Evolutionary conservation across 768 basidiomycete species (phyloP), one percentile per base, ranked within the genome.

Genomic region (Phaffia tasmanica): DNA sequence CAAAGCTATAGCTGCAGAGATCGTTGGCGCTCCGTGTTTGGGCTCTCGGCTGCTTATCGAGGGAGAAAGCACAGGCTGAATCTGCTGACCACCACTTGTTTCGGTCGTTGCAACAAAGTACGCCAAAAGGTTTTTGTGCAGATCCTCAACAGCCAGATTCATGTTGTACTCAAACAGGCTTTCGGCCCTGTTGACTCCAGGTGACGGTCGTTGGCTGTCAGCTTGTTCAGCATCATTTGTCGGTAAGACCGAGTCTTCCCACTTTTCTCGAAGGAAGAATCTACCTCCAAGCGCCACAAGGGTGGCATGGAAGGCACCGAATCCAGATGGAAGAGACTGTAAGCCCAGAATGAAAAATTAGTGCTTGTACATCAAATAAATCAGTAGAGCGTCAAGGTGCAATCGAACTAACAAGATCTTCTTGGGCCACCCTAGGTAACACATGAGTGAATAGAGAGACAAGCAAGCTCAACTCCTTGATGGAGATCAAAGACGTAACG

Each of bases 251-350:
- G 75, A 78, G 23, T 82, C 78, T 32, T 81, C 80, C 81, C 84
- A 86, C 51, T 78, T 80, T 18, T 82, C 81, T 59, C 78, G 79
- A 6, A 83, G 82, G 23, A 93, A 81, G 72, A 82, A 84, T 70
- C 83, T 82, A 29, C 90, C 85, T 0, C 89, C 84, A 6, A 95
- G 78, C 21, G 82, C 80, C 14, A 92, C 79, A 48, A 93, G 83
- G 0, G 88, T 86, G 1, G 83, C 79, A 72, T 98, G 93, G 56
- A 94, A 82, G 0, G 85, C 84, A 3, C 93, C 93, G 72, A 89
- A 94, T 4, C 88, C 87, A 1, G 88, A 73, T 2, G 77, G 73
- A 1, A 73, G 72, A 29, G 68, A 69, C 72, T 76, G 59, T 63
- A 57, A 80, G 74, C 83, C 84, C 57, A 0, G 32, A 32, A 29